Base-by-base conservation (phyloP, 2,329 filamentous ascomycete species). In the Fusarium pseudocircinatum region DNA sequence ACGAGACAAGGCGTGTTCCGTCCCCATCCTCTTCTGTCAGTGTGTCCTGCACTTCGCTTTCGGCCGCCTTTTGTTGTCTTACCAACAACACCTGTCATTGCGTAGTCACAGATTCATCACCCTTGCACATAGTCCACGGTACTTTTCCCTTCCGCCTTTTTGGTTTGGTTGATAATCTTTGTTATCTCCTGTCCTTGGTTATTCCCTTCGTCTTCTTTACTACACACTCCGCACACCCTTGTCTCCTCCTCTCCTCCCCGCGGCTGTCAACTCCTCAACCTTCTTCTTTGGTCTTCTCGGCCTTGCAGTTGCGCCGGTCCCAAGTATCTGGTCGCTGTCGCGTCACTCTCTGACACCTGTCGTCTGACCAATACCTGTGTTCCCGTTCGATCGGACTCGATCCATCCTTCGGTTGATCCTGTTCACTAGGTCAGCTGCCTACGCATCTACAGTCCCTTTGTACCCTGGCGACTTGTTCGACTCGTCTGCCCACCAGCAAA, bases 391-490 rank as follows among this genome's bases (percentile, higher is more conserved):
- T 63, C 65, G 18, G 52, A 49, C 46, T 57, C 64, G 66, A 73
- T 72, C 72, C 59, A 70, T 63, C 67, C 56, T 64, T 70, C 73
- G 52, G 66, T 71, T 75, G 69, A 70, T 49, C 49, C 62, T 52
- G 57, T 67, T 65, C 56, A 43, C 42, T 65, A 60, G 69, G 72
- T 74, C 72, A 77, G 65, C 75, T 77, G 72, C 56, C 72, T 69
- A 42, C 71, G 43, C 68, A 57, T 65, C 60, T 67, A 66, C 73
- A 39, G 37, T 67, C 65, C 56, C 67, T 61, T 63, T 44, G 57
- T 69, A 75, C 57, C 67, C 73, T 72, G 70, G 65, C 67, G 72
- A 61, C 63, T 67, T 64, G 57, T 59, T 63, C 57, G 49, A 74
- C 60, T 63, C 50, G 65, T 75, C 70, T 77, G 59, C 66, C 70